These are phyloP conservation scores for Suhomyces canberraensis DNA, from an alignment of 805 yeast genomes.

Conservation along the genomic window DNA sequence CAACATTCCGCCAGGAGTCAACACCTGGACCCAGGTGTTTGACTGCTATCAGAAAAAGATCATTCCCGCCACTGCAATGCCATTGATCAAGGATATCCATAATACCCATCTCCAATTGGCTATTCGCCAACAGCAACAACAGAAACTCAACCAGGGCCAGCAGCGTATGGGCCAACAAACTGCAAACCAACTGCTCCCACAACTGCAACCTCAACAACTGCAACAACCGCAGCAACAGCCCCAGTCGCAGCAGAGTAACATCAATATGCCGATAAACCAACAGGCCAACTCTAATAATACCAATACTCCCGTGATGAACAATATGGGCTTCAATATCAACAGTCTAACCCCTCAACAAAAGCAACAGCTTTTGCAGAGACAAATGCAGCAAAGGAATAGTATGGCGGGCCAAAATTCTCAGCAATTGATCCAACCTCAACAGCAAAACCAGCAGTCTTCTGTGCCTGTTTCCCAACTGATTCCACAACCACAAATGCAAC, in stretches of 20 bases:
- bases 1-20: conserved; percentile 70
- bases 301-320: conserved; percentile 14
- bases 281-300: conserved; percentile 8
- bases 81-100: conserved; percentile 63
- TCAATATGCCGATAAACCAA: conserved; percentile 6
- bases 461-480: conserved; percentile 10
- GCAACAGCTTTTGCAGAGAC: conserved; percentile 36
- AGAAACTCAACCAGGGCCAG: conserved; percentile 24
- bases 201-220: conserved; percentile 12
- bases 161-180: conserved; percentile 8
- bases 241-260: conserved; percentile 9
- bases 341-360: conserved; percentile 35
- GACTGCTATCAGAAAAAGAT: conserved; percentile 57
- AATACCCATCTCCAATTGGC: conserved; percentile 61
- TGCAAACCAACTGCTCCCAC: conserved; percentile 7
- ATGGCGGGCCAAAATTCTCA: conserved; percentile 7
- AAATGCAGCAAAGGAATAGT: conserved; percentile 25
- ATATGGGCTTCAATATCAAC: conserved; percentile 18
- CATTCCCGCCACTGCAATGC: conserved; percentile 56
- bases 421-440: conserved; percentile 19
- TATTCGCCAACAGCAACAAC: conserved; percentile 48
- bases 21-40: conserved; percentile 78
- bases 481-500: conserved; percentile 21
- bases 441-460: conserved; percentile 16
- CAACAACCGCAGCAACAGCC: conserved; percentile 10